Percentiles rank a stretch among this genome's conserved stretches.
Evolutionary conservation across 352 stramenopile species (phyloP).

Genomic region (Phytophthora pluvialis): DNA sequence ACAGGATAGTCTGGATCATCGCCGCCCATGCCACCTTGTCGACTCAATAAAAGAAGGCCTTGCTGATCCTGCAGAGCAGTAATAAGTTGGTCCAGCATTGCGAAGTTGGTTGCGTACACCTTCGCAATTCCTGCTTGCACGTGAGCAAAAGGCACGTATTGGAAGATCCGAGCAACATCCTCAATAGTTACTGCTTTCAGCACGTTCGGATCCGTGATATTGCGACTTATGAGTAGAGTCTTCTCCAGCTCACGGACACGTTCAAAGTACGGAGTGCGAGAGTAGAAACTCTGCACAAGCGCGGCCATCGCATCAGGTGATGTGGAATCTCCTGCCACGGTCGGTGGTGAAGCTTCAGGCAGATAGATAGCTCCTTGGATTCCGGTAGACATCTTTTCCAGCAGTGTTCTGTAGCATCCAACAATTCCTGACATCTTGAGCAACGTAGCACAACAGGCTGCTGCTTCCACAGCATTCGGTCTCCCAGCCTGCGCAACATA

Average conservation of each 20-base stretch:
- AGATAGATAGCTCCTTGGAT: constrained; percentile 71
- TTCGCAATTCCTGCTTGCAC: constrained; percentile 38
- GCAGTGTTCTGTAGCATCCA: constrained; percentile 66
- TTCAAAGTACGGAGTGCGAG: constrained; percentile 75
- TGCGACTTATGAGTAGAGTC: constrained; percentile 45
- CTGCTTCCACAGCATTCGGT: constrained; percentile 75
- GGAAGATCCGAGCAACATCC: constrained; percentile 51
- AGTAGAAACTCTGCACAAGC: constrained; percentile 64
- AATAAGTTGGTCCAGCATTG: constrained; percentile 37
- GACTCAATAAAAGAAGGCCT: constrained; percentile 16
- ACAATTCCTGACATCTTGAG: constrained; percentile 84
- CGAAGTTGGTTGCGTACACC: constrained; percentile 20
- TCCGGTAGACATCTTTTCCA: constrained; percentile 70
- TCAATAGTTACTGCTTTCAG: constrained; percentile 47
- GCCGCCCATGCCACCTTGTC: not conserved
- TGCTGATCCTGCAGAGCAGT: constrained; percentile 30
- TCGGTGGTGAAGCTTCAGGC: constrained; percentile 13
- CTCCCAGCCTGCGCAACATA: constrained; percentile 55
- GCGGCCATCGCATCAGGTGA: constrained; percentile 46
- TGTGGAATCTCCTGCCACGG: not conserved
- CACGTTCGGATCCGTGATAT: constrained; percentile 49
- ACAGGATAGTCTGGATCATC: constrained; percentile 61
- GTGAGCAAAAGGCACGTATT: constrained; percentile 50
- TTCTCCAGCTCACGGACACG: constrained; percentile 60
- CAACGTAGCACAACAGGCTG: constrained; percentile 77